phyloP scores from a whole-genome alignment of 495 filamentous ascomycete genomes.

The Daldinia vernicosa region DNA sequence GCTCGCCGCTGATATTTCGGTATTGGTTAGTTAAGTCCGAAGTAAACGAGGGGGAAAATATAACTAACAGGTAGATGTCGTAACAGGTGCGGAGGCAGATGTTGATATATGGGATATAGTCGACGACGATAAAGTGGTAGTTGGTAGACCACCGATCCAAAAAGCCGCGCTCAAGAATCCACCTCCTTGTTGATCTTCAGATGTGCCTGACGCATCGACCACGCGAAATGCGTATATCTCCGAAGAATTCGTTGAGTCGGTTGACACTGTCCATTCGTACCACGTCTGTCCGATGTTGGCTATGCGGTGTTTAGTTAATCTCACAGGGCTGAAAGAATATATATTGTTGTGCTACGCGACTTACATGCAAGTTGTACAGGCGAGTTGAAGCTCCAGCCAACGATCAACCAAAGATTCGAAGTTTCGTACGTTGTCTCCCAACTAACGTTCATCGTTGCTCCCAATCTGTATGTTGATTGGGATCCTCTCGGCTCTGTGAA shows the following conservation, averaged over 20 bases:
- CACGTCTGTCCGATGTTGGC: constrained; percentile 34
- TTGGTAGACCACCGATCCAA: constrained; percentile 26
- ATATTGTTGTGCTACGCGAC: not conserved
- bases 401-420: constrained; percentile 39
- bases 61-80: not conserved
- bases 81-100: not conserved
- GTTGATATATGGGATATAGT: not conserved
- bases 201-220: constrained; percentile 32
- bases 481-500: constrained; percentile 29
- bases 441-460: constrained; percentile 39
- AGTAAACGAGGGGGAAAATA: not conserved
- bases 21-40: not conserved
- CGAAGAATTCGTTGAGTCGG: constrained; percentile 36
- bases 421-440: constrained; percentile 43
- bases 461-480: constrained; percentile 24
- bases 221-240: constrained; percentile 41
- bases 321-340: not conserved
- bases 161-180: constrained; percentile 41
- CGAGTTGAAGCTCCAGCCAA: constrained; percentile 25
- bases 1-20: not conserved
- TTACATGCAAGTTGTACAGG: constrained; percentile 29
- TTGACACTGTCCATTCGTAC: constrained; percentile 37
- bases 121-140: constrained; percentile 4
- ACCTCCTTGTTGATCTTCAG: constrained; percentile 23
- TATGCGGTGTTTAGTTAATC: not conserved